These are phyloP conservation scores for Sungouiella thailandica DNA, from an alignment of 805 yeast genomes.

Conservation along the genomic window DNA sequence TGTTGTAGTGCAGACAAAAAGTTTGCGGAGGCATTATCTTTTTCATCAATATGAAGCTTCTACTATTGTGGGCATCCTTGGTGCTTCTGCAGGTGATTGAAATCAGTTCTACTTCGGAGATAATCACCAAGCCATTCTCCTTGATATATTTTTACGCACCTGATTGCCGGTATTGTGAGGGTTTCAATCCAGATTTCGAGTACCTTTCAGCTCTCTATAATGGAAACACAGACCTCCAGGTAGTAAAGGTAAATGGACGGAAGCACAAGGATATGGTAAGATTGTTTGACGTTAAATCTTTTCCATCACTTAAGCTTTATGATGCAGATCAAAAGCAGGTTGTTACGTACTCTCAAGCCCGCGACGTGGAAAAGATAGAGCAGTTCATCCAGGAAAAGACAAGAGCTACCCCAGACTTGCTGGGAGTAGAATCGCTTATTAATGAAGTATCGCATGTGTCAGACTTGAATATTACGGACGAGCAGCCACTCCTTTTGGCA, in stretches of 20 bases:
- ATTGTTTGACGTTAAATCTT: constrained; percentile 38
- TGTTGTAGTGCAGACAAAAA: too few relatives aligned
- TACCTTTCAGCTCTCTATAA: constrained; percentile 42
- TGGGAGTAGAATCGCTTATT: background rate
- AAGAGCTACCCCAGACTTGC: constrained; percentile 1
- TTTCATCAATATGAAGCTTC: too few relatives aligned
- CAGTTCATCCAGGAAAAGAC: constrained; percentile 8
- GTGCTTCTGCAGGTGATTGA: constrained; percentile 6
- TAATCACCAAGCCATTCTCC: constrained; percentile 18
- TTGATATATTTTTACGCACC: constrained; percentile 45
- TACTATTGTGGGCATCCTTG: background rate
- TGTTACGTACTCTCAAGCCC: constrained; percentile 27
- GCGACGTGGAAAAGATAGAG: constrained; percentile 10
- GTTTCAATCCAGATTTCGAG: constrained; percentile 28
- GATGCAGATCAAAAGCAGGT: constrained; percentile 37
- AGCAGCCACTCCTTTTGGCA: constrained; percentile 8
- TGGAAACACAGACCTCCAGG: constrained; percentile 23
- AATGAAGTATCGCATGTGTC: background rate
- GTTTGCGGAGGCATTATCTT: too few relatives aligned
- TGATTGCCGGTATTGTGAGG: constrained; percentile 29
- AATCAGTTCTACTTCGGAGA: constrained; percentile 5
- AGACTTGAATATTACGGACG: constrained; percentile 3
- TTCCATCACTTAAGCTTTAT: constrained; percentile 47
- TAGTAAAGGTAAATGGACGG: constrained; percentile 27
- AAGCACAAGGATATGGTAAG: constrained; percentile 26